Percentiles rank a stretch among this genome's conserved stretches.
These are phyloP conservation scores for Agaricus blazei DNA, from an alignment of 768 basidiomycete genomes.

Conservation along the genomic window DNA sequence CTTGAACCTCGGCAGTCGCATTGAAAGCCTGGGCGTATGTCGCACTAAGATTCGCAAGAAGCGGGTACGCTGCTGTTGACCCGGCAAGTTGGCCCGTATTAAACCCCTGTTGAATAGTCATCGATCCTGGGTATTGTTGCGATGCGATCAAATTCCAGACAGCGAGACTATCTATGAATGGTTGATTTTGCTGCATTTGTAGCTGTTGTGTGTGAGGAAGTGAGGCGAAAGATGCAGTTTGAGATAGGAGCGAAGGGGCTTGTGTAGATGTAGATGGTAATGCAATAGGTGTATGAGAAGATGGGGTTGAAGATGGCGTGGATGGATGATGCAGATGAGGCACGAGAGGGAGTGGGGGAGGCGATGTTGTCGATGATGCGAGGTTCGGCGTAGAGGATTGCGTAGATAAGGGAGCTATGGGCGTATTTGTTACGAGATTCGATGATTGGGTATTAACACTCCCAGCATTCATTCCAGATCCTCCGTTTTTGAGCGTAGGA, in stretches of 20 bases:
- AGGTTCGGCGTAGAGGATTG: neutral
- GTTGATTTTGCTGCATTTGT: neutral
- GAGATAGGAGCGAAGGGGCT: neutral
- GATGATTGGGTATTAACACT: no score
- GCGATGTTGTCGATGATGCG: neutral
- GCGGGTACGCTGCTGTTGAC: neutral
- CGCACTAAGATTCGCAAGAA: neutral
- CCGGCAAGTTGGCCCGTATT: neutral
- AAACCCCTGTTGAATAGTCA: neutral
- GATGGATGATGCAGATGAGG: neutral
- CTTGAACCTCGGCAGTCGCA: neutral
- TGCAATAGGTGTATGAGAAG: neutral
- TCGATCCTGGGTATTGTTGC: neutral
- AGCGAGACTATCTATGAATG: neutral
- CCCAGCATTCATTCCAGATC: neutral
- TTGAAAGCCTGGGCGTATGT: neutral
- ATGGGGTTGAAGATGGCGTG: neutral
- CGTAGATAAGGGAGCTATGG: no score
- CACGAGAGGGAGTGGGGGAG: neutral
- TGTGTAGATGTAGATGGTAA: neutral
- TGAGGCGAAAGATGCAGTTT: neutral
- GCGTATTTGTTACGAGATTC: no score
- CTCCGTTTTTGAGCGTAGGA: neutral
- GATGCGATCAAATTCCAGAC: neutral
- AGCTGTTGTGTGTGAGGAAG: neutral